Conservation (phyloP, 225 moss, liverwort and hornwort species). For the Marchantia paleacea region DNA sequence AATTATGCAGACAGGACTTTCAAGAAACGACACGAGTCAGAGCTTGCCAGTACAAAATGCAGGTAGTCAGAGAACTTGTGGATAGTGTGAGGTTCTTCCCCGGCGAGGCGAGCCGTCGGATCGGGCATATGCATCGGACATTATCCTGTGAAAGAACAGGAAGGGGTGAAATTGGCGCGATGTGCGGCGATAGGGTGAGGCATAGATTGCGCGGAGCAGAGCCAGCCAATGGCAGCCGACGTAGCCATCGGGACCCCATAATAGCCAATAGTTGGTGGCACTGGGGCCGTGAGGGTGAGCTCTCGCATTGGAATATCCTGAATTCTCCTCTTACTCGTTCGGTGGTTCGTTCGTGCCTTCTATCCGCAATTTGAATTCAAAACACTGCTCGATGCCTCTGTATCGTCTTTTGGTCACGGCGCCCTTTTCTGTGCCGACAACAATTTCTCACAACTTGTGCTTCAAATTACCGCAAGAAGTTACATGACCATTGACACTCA, state of each 20-base stretch:
- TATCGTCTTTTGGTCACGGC: too few relatives aligned
- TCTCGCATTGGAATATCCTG: neutral
- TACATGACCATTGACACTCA: too few relatives aligned
- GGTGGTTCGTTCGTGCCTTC: neutral
- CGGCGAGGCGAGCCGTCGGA: neutral
- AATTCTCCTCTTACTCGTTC: too few relatives aligned
- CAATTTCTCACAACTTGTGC: too few relatives aligned
- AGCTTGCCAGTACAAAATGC: neutral
- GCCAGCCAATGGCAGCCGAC: neutral
- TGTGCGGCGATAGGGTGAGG: conserved; percentile 17
- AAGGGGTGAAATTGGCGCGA: neutral
- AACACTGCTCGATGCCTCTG: too few relatives aligned
- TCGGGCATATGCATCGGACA: neutral
- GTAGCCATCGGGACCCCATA: neutral
- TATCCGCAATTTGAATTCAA: neutral
- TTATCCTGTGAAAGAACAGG: neutral
- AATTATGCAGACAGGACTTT: too few relatives aligned
- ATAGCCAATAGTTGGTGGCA: neutral
- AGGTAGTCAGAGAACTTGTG: neutral
- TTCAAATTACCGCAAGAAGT: too few relatives aligned
- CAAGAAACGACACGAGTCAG: too few relatives aligned
- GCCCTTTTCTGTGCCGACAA: too few relatives aligned
- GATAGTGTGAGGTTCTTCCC: neutral
- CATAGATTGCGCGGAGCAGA: neutral
- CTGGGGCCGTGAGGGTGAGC: neutral